Percentiles rank a stretch among this genome's conserved stretches.
phyloP scores from a whole-genome alignment of 208 protist genomes.

The Acanthamoeba rhysodes region DNA sequence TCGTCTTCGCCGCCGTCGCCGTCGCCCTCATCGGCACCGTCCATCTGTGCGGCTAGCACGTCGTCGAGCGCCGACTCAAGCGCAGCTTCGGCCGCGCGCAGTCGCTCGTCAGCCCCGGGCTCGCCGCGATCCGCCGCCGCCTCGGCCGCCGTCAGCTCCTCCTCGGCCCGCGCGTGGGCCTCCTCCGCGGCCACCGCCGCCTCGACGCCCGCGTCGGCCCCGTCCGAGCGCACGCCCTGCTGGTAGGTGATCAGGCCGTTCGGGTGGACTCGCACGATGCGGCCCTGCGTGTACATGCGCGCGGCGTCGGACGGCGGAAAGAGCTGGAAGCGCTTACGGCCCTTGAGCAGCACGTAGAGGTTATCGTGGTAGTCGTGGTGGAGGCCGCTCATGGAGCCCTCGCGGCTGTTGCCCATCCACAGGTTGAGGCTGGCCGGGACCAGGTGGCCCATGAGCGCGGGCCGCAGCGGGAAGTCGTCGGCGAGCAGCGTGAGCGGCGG shows the following conservation, averaged over 20 bases:
- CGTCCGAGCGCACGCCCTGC: neutral
- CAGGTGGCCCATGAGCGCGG: slow-evolving; percentile 58
- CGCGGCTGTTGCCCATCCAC: slow-evolving; percentile 68
- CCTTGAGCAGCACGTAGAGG: slow-evolving; percentile 76
- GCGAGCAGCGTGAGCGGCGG: slow-evolving; percentile 6
- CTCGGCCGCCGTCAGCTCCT: slow-evolving; percentile 12
- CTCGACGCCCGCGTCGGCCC: neutral
- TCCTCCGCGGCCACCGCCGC: slow-evolving; percentile 7
- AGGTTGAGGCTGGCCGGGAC: slow-evolving; percentile 78
- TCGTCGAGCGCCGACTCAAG: neutral
- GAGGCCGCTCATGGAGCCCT: slow-evolving; percentile 75
- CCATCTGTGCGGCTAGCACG: slow-evolving; percentile 33
- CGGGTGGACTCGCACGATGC: slow-evolving; percentile 25
- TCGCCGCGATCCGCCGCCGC: slow-evolving; percentile 15
- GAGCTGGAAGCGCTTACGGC: slow-evolving; percentile 77
- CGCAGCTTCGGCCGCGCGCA: slow-evolving; percentile 26
- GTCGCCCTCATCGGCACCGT: neutral
- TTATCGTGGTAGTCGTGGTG: slow-evolving; percentile 84
- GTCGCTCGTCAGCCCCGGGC: neutral
- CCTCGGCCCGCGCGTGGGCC: slow-evolving; percentile 6
- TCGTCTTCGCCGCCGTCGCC: neutral
- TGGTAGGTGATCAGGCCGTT: slow-evolving; percentile 73
- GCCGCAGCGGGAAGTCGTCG: slow-evolving; percentile 64
- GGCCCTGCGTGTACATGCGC: slow-evolving; percentile 64
- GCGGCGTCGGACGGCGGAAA: slow-evolving; percentile 59